Conservation (phyloP, 306 rosid genomes). For the Ammopiptanthus mongolicus region DNA sequence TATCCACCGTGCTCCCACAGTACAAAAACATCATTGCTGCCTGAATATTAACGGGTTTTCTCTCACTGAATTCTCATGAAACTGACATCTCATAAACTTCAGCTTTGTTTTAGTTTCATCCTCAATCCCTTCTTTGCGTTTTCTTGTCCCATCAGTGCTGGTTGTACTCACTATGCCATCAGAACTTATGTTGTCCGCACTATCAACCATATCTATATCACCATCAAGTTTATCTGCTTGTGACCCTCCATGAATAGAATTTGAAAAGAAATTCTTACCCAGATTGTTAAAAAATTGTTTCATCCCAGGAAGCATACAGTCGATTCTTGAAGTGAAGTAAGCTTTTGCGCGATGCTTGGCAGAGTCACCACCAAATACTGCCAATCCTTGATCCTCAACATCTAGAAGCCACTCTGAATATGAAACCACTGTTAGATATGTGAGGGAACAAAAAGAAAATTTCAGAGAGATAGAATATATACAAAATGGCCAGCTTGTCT, state of each 20-base stretch:
- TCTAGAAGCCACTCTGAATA: constrained; percentile 69
- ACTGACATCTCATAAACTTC: constrained; percentile 56
- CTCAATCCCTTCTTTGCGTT: constrained; percentile 58
- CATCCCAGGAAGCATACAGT: constrained; percentile 26
- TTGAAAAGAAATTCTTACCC: constrained; percentile 15
- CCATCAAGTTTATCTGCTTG: constrained; percentile 28
- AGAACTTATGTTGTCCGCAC: constrained; percentile 23
- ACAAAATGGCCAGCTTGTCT: constrained; percentile 21
- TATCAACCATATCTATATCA: constrained; percentile 69
- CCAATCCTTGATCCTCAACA: constrained; percentile 55
- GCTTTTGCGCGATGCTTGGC: constrained; percentile 48
- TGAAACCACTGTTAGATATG: constrained; percentile 3
- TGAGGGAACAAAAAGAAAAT: neutral
- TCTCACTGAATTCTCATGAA: constrained; percentile 38
- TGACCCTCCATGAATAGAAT: constrained; percentile 15
- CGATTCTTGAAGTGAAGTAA: constrained; percentile 37
- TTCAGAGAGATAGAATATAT: neutral
- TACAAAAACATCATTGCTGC: constrained; percentile 29
- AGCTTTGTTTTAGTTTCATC: constrained; percentile 39
- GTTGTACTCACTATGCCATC: constrained; percentile 21
- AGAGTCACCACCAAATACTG: constrained; percentile 40
- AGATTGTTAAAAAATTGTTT: constrained; percentile 24
- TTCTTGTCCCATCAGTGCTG: constrained; percentile 39
- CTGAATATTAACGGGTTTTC: constrained; percentile 29
- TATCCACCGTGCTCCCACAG: constrained; percentile 22